Evolutionary conservation across 345 rosid genomes (phyloP), one percentile per base, ranked within the genome.

Genomic region (Balakata baccata): DNA sequence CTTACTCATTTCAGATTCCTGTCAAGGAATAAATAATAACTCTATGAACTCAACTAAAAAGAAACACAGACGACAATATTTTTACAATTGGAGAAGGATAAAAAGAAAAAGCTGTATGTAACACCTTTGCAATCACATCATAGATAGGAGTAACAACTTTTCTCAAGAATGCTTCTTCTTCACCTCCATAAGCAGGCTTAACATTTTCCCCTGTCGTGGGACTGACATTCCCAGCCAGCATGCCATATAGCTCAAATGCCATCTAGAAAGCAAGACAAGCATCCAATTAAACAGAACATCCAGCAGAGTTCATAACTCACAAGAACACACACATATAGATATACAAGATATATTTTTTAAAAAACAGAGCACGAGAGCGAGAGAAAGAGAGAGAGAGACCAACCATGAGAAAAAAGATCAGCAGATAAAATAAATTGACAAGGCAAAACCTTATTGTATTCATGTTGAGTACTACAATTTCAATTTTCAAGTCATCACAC

Each of bases 181-280:
- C 97, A 56, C 98, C 97, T 76, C 97, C 97, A 85, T 96, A 96
- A 51, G 97, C 97, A 63, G 99, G 99, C 83, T 90, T 91, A 52
- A 93, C 91, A 85, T 96, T 91, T 84, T 96, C 98, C 57, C 99
- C 99, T 0, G 99, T 96, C 97, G 87, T 87, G 50, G 97, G 93
- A 85, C 98, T 96, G 71, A 96, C 93, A 78, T 90, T 93, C 73
- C 98, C 98, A 81, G 99, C 98, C 71, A 96, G 88, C 96, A 93
- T 88, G 51, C 97, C 98, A 86, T 93, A 96, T 60, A 96, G 85
- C 81, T 96, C 99, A 81, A 91, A 96, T 9, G 99, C 99, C 98
- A 96, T 96, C 99, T 96, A 80, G 20, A 59, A 74, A 74, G 47
- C 17, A 77, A 29, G 59, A 74, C 41, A 17, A 57, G 71, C 22